Conservation (phyloP, 352 stramenopile genomes). For the Elongisporangium undulatum region DNA sequence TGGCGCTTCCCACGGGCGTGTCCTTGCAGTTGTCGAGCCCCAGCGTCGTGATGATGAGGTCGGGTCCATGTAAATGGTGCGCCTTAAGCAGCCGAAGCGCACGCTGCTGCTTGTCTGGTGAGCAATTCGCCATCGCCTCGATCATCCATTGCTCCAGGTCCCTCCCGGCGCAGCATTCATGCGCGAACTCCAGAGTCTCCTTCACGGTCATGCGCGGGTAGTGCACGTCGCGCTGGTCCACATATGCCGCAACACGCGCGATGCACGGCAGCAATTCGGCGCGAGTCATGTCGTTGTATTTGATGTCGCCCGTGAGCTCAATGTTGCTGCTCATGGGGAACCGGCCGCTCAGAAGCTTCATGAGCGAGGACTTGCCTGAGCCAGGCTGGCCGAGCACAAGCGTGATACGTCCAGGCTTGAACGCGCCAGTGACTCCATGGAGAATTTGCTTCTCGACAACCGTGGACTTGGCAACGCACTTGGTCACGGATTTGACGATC, state of each 20-base stretch:
- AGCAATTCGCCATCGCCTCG: conserved; percentile 33
- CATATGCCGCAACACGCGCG: conserved; percentile 34
- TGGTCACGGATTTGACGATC: conserved; percentile 4
- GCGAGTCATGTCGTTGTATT: conserved; percentile 32
- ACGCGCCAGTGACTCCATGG: conserved; percentile 32
- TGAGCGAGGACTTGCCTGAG: conserved; percentile 40
- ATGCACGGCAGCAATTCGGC: conserved; percentile 15
- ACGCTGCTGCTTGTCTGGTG: conserved; percentile 23
- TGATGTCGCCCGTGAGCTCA: conserved; percentile 31
- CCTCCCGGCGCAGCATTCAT: conserved; percentile 53
- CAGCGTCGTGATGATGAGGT: conserved; percentile 28
- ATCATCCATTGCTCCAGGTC: conserved; percentile 35
- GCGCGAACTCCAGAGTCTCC: conserved; percentile 93
- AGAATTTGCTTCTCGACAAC: conserved; percentile 49
- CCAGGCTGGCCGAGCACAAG: conserved; percentile 46
- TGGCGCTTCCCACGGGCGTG: conserved; percentile 59
- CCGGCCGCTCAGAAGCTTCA: conserved; percentile 34
- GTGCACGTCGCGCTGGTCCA: conserved; percentile 81
- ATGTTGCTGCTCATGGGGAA: conserved; percentile 41
- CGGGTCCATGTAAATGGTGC: conserved; percentile 29
- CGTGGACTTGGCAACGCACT: conserved; percentile 13
- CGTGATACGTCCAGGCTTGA: conserved; percentile 41
- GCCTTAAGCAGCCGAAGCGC: conserved; percentile 25
- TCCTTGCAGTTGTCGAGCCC: conserved; percentile 49
- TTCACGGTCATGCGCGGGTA: conserved; percentile 85